These are phyloP conservation scores for Tulasnella sp. DNA, from an alignment of 768 basidiomycete genomes.

Conservation along the genomic window DNA sequence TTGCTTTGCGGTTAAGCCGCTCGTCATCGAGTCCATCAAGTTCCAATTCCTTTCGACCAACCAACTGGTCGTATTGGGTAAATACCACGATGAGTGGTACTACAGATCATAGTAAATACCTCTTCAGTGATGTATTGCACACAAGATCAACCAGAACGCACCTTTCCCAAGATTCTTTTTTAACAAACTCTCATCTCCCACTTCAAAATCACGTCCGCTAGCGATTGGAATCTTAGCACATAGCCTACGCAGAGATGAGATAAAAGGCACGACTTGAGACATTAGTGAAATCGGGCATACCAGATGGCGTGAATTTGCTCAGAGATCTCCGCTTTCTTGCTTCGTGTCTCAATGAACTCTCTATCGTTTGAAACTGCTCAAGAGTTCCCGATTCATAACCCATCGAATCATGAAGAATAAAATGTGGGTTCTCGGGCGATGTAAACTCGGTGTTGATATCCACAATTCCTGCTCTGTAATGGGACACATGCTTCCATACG, in stretches of 20 bases:
- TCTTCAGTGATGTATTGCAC: neutral
- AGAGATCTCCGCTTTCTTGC: conserved; percentile 8
- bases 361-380: conserved; percentile 20
- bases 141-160: conserved; percentile 4
- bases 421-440: conserved; percentile 20
- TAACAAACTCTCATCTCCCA: conserved; percentile 23
- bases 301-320: conserved; percentile 25
- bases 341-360: conserved; percentile 21
- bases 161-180: no score
- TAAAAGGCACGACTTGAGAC: neutral
- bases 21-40: no score
- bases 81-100: conserved; percentile 8
- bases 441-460: conserved; percentile 22
- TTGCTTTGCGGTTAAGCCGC: neutral
- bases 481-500: conserved; percentile 12
- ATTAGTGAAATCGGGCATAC: conserved; percentile 17
- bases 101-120: neutral
- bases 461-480: conserved; percentile 20
- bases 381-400: conserved; percentile 26
- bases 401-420: conserved; percentile 26
- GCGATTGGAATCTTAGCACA: conserved; percentile 25
- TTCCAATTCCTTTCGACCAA: neutral
- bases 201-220: conserved; percentile 22
- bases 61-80: neutral
- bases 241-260: conserved; percentile 20